These are phyloP conservation scores for Thalia dealbata DNA, from an alignment of 176 grass and related monocot species.

Conservation along the genomic window DNA sequence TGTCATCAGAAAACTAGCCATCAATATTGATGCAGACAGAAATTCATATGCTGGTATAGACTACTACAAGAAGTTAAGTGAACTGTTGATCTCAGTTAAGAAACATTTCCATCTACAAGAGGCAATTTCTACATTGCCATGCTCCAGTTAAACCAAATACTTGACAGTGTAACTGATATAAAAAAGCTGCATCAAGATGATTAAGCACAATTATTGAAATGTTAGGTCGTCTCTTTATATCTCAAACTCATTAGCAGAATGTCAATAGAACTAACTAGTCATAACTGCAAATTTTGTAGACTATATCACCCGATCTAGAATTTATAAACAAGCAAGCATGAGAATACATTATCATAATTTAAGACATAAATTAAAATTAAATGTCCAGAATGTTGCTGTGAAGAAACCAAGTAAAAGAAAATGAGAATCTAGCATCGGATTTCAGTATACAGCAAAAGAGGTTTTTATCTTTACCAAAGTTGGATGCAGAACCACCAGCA, in stretches of 20 bases:
- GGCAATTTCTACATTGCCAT: neutral
- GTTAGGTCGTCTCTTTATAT: neutral
- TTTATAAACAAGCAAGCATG: neutral
- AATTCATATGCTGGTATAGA: neutral
- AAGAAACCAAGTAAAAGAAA: neutral
- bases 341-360: neutral
- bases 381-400: neutral
- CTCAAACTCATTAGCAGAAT: neutral
- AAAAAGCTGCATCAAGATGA: neutral
- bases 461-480: slow-evolving; percentile 23
- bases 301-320: neutral
- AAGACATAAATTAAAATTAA: neutral
- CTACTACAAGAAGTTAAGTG: neutral
- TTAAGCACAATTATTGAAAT: neutral
- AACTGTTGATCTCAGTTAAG: neutral
- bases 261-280: neutral
- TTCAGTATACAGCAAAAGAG: slow-evolving; percentile 17
- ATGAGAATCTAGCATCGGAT: slow-evolving; percentile 26
- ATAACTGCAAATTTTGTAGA: neutral
- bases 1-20: too few species aligned
- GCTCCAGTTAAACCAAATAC: neutral
- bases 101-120: neutral
- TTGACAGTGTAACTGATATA: neutral
- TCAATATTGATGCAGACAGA: too few species aligned
- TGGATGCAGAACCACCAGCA: slow-evolving; percentile 30